Evolutionary conservation across 2,329 filamentous ascomycete species (phyloP), one percentile per base, ranked within the genome.

Genomic region (Diaporthe longicolla): DNA sequence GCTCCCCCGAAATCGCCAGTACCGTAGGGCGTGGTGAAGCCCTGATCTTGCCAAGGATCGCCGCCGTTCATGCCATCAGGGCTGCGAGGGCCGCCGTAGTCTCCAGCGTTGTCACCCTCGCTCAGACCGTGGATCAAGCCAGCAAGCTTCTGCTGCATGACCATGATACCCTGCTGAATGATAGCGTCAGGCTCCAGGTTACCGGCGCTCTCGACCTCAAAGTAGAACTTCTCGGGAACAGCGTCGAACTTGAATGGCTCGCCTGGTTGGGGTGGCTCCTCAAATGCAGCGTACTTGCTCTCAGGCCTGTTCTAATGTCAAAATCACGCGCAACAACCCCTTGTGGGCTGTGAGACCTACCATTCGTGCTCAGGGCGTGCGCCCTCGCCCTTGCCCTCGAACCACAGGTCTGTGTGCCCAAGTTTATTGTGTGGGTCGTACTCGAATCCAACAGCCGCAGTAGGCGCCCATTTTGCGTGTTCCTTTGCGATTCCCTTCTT

Each of bases 401-500:
- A 98, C 97, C 97, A 99, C 83, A 97, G 91, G 80, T 97, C 94
- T 72, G 97, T 88, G 84, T 99, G 97, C 77, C 93, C 91, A 77
- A 99, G 87, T 85, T 97, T 98, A 86, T 99, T 99, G 83, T 97
- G 94, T 75, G 97, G 97, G 82, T 99, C 97, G 83, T 99, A 99
- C 84, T 99, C 97, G 82, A 99, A 99, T 32, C 95, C 95, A 54
- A 99, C 92, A 4, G 97, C 97, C 54, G 95, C 90, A 48, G 94
- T 96, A 2, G 97, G 95, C 80, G 95, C 94, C 97, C 97, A 99
- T 84, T 99, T 99, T 13, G 97, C 94, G 84, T 99, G 97, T 83
- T 99, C 97, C 87, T 99, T 99, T 50, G 96, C 95, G 77, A 98
- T 98, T 1, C 97, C 97, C 88, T 98, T 98, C 88, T 98, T 98